Evolutionary conservation across 1,139 yeast genomes (phyloP).

Genomic region (Pichia sp.): DNA sequence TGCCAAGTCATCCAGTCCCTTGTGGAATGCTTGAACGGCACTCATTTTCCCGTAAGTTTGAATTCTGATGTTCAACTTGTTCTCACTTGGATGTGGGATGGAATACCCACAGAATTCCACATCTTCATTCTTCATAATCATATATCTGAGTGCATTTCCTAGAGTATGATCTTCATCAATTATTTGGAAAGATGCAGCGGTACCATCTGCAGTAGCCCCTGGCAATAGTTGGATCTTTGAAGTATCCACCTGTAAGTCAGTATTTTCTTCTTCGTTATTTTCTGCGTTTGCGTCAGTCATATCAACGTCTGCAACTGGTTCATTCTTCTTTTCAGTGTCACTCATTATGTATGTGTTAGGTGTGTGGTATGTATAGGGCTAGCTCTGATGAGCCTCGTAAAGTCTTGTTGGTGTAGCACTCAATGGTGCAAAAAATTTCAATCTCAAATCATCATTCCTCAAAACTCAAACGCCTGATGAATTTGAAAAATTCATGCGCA

Average conservation of each 20-base stretch:
- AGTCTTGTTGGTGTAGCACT: too few species aligned
- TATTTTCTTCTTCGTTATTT: slow-evolving; percentile 1
- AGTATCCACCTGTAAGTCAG: slow-evolving; percentile 5
- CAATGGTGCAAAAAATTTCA: too few species aligned
- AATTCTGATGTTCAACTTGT: slow-evolving; percentile 80
- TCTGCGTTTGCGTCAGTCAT: slow-evolving; percentile 2
- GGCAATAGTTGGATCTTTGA: slow-evolving; percentile 56
- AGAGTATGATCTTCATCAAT: slow-evolving; percentile 91
- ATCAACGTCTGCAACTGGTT: slow-evolving; percentile 4
- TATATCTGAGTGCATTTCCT: slow-evolving; percentile 88
- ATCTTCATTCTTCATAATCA: slow-evolving; percentile 95
- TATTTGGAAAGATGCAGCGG: slow-evolving; percentile 92
- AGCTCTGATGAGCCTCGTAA: too few species aligned
- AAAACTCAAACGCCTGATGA: too few species aligned
- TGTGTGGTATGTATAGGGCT: too few species aligned
- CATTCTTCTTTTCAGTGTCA: neutral
- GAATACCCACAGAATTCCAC: slow-evolving; percentile 98
- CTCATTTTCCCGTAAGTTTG: slow-evolving; percentile 87
- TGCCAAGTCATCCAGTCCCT: slow-evolving; percentile 80
- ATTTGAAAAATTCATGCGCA: too few species aligned
- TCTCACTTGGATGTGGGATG: slow-evolving; percentile 98
- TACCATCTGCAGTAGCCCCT: slow-evolving; percentile 91
- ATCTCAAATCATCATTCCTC: too few species aligned
- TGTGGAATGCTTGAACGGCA: slow-evolving; percentile 88
- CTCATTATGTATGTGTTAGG: slow-evolving; percentile 2